Conservation (phyloP, 257 asterid species). For the Eustoma russellianum region DNA sequence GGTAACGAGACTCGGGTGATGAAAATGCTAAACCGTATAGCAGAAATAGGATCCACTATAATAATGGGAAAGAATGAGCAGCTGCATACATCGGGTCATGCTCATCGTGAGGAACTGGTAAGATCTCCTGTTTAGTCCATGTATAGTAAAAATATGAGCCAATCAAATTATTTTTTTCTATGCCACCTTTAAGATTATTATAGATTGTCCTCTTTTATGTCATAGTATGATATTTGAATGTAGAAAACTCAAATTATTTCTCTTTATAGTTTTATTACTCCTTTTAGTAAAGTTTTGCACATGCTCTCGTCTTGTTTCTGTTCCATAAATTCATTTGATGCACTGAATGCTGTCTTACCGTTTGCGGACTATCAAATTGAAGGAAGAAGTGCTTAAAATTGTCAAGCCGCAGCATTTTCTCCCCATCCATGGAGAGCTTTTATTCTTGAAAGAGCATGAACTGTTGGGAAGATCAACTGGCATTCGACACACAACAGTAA, state of each 20-base stretch:
- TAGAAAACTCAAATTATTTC: too few species aligned
- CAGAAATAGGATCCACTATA: slow-evolving; percentile 83
- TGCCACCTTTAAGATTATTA: too few species aligned
- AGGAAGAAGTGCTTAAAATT: slow-evolving; percentile 94
- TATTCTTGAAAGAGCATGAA: slow-evolving; percentile 96
- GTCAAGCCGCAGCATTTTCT: slow-evolving; percentile 99
- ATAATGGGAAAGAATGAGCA: slow-evolving; percentile 94
- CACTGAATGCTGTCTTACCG: background rate
- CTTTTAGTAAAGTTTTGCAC: background rate
- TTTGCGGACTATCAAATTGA: too few species aligned
- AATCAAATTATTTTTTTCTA: too few species aligned
- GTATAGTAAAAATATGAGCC: background rate
- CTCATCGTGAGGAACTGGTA: slow-evolving; percentile 96
- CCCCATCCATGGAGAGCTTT: slow-evolving; percentile 96
- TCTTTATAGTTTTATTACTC: too few species aligned
- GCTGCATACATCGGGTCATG: slow-evolving; percentile 97
- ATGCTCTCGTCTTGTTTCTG: background rate
- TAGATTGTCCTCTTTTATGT: too few species aligned
- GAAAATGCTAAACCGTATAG: slow-evolving; percentile 89
- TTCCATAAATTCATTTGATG: background rate
- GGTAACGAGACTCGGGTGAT: slow-evolving; percentile 96
- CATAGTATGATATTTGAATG: too few species aligned
- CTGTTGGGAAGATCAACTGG: slow-evolving; percentile 92
- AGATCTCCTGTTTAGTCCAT: slow-evolving; percentile 10
- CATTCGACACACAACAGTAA: slow-evolving; percentile 85